Conservation (phyloP, 1,284 basidiomycete species). For the Ustilago crameri region DNA sequence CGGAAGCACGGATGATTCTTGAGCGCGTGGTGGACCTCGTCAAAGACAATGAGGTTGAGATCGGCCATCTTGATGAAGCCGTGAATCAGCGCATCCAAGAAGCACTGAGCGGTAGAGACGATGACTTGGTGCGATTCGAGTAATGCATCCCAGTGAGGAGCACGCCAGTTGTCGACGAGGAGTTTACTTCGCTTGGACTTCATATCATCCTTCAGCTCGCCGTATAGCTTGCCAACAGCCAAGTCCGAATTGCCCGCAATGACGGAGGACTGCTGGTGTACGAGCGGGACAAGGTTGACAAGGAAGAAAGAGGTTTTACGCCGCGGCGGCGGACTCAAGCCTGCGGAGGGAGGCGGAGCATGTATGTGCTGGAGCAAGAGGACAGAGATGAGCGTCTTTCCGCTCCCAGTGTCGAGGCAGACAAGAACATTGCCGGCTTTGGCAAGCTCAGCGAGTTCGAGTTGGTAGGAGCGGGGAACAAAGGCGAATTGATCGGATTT, state of each 20-base stretch:
- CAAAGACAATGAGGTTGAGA: conserved; percentile 53
- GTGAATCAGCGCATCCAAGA: conserved; percentile 54
- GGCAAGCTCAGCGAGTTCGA: conserved; percentile 36
- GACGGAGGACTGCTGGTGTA: conserved; percentile 55
- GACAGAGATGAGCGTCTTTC: conserved; percentile 60
- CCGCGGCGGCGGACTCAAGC: not conserved
- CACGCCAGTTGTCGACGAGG: conserved; percentile 30
- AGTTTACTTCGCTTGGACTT: conserved; percentile 13
- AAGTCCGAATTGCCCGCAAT: conserved; percentile 49
- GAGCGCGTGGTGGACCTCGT: conserved; percentile 57
- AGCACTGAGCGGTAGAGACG: conserved; percentile 53
- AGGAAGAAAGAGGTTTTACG: conserved; percentile 45
- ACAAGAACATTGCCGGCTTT: conserved; percentile 49
- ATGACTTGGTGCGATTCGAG: conserved; percentile 47
- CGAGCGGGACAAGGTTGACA: conserved; percentile 56
- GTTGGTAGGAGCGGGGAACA: conserved; percentile 37
- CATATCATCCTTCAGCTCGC: conserved; percentile 37
- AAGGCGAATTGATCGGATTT: conserved; percentile 29
- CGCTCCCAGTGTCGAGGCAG: conserved; percentile 57
- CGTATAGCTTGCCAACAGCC: conserved; percentile 43
- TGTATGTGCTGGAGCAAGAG: conserved; percentile 51
- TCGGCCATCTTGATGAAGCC: conserved; percentile 52
- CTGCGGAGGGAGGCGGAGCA: not conserved
- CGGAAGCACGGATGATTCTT: conserved; percentile 46
- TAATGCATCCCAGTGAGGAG: conserved; percentile 34